These are phyloP conservation scores for Colletotrichum viniferum DNA, from an alignment of 2,329 filamentous ascomycete species.

Conservation along the genomic window DNA sequence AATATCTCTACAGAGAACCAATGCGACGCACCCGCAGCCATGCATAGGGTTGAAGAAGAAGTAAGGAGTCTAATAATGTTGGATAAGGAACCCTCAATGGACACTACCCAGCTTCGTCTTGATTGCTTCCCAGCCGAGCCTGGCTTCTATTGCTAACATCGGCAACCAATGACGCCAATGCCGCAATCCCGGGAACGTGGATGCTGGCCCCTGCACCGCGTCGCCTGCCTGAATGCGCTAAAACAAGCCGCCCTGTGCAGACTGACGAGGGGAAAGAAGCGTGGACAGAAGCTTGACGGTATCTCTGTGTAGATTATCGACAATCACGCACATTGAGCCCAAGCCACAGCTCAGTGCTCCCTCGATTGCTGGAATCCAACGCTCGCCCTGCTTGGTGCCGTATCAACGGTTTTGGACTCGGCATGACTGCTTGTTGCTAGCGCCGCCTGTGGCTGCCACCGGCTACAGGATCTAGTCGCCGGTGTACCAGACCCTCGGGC, in stretches of 20 bases:
- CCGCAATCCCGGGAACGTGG: neutral
- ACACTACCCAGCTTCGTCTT: too few relatives aligned
- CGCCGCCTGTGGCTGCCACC: neutral
- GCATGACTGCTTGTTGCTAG: neutral
- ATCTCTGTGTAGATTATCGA: neutral
- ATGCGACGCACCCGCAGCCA: too few relatives aligned
- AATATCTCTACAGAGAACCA: neutral
- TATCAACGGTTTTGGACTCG: constrained; percentile 3
- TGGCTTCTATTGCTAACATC: neutral
- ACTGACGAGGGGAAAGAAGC: neutral
- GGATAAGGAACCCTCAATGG: too few relatives aligned
- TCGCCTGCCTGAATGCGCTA: neutral
- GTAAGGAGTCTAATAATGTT: too few relatives aligned
- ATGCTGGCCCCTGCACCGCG: neutral
- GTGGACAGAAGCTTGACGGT: neutral
- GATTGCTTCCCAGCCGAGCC: too few relatives aligned
- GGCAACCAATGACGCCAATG: neutral
- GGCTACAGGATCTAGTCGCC: neutral
- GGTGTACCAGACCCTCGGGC: constrained; percentile 9
- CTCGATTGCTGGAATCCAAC: neutral
- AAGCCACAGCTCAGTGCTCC: neutral
- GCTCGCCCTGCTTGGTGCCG: neutral
- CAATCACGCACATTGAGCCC: neutral
- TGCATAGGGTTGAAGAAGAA: too few relatives aligned
- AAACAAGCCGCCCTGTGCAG: neutral